Evolutionary conservation across 2,329 filamentous ascomycete species (phyloP).

Genomic region (Colletotrichum eleusines): DNA sequence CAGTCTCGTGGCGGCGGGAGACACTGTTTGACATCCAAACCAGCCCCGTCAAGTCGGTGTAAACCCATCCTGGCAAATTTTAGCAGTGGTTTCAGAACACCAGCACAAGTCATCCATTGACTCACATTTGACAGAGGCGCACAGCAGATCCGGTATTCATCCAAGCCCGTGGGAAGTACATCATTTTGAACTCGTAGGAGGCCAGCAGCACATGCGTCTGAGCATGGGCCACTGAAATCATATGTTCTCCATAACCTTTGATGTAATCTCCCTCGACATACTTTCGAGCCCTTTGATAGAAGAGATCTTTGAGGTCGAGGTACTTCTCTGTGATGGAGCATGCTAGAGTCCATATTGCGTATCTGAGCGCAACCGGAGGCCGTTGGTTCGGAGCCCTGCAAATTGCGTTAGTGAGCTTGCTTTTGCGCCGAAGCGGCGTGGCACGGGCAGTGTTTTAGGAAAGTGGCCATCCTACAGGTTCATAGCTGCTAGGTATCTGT

Average conservation of each 20-base stretch:
- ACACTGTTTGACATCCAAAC: constrained; percentile 93
- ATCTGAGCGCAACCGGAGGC: constrained; percentile 88
- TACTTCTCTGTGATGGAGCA: constrained; percentile 88
- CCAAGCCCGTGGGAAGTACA: constrained; percentile 98
- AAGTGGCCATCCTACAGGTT: constrained; percentile 70
- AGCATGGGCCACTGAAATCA: constrained; percentile 86
- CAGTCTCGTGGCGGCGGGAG: constrained; percentile 88
- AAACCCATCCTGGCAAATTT: constrained; percentile 81
- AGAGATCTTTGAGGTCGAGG: constrained; percentile 81
- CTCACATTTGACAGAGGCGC: constrained; percentile 86
- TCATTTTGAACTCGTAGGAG: constrained; percentile 94
- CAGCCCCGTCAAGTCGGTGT: constrained; percentile 84
- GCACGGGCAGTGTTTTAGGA: background rate
- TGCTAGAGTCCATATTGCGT: constrained; percentile 97
- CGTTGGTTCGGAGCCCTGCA: constrained; percentile 80
- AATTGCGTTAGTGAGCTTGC: constrained; percentile 11
- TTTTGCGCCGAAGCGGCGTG: background rate
- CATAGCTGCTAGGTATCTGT: constrained; percentile 88
- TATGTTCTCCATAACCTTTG: constrained; percentile 90
- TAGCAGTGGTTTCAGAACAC: background rate
- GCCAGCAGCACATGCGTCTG: constrained; percentile 86
- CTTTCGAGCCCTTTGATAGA: constrained; percentile 90
- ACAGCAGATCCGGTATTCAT: constrained; percentile 86
- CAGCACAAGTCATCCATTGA: constrained; percentile 14
- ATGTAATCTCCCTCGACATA: constrained; percentile 92